Evolutionary conservation across 2,329 filamentous ascomycete species (phyloP).

Genomic region (Botryotinia convoluta): DNA sequence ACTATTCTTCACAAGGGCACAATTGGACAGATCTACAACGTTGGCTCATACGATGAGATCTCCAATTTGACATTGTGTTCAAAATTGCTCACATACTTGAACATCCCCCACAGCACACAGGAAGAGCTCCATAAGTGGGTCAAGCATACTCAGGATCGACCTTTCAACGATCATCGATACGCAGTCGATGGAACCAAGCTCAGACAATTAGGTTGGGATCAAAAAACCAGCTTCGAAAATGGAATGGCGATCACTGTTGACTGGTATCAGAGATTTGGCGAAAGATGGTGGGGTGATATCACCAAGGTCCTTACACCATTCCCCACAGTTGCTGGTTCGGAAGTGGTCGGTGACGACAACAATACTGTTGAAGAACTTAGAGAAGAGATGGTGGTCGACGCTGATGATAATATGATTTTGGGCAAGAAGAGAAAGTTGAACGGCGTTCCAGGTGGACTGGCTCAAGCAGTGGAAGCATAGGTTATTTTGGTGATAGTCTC

Average conservation of each 20-base stretch:
- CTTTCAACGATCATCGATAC: constrained; percentile 74
- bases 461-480: constrained; percentile 6
- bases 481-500: neutral
- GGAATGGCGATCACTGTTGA: constrained; percentile 63
- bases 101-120: constrained; percentile 49
- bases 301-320: constrained; percentile 66
- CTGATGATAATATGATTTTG: constrained; percentile 31
- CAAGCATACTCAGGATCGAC: constrained; percentile 73
- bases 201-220: constrained; percentile 64
- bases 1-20: constrained; percentile 76
- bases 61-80: constrained; percentile 69
- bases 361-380: constrained; percentile 34
- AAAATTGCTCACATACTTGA: constrained; percentile 62
- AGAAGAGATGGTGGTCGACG: constrained; percentile 33
- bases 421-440: constrained; percentile 31
- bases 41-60: constrained; percentile 74
- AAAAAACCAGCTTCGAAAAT: constrained; percentile 61
- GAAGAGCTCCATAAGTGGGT: constrained; percentile 63
- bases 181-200: constrained; percentile 70
- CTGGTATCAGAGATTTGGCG: constrained; percentile 66
- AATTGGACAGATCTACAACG: constrained; percentile 77
- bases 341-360: constrained; percentile 47
- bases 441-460: neutral
- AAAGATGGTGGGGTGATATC: constrained; percentile 72
- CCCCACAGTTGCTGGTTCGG: constrained; percentile 56